These are phyloP conservation scores for Lizonia empirigonia DNA, from an alignment of 2,329 filamentous ascomycete genomes.

Conservation along the genomic window DNA sequence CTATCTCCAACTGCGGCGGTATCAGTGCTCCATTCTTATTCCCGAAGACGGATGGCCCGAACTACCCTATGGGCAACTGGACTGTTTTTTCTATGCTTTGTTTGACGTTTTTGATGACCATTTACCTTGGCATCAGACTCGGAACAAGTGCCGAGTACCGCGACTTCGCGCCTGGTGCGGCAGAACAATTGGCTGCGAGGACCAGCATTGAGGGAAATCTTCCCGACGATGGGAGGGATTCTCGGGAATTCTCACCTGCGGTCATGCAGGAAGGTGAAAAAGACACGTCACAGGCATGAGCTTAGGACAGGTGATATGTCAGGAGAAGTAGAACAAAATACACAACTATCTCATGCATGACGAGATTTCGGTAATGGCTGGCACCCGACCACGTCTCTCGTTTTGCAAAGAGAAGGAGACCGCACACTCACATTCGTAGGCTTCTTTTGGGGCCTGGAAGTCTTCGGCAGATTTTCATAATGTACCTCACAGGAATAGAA, in stretches of 20 bases:
- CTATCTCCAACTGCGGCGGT: slow-evolving; percentile 29
- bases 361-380: too few species aligned
- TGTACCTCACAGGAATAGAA: too few species aligned
- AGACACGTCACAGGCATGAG: background rate
- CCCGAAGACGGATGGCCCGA: slow-evolving; percentile 22
- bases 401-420: too few species aligned
- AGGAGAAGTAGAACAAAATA: too few species aligned
- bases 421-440: too few species aligned
- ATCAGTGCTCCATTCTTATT: slow-evolving; percentile 31
- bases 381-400: too few species aligned
- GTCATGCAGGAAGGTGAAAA: background rate
- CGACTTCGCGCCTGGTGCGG: slow-evolving; percentile 27
- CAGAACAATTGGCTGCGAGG: slow-evolving; percentile 24
- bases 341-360: too few species aligned
- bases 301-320: background rate
- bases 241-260: slow-evolving; percentile 12
- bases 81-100: slow-evolving; percentile 29
- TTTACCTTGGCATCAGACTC: slow-evolving; percentile 28
- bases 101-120: slow-evolving; percentile 23
- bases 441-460: too few species aligned
- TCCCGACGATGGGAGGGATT: slow-evolving; percentile 19
- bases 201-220: slow-evolving; percentile 21
- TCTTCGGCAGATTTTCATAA: too few species aligned
- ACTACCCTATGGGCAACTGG: slow-evolving; percentile 32
- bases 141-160: slow-evolving; percentile 30